These are phyloP conservation scores for Copromyces sp. DNA, from an alignment of 495 filamentous ascomycete genomes.

Conservation along the genomic window DNA sequence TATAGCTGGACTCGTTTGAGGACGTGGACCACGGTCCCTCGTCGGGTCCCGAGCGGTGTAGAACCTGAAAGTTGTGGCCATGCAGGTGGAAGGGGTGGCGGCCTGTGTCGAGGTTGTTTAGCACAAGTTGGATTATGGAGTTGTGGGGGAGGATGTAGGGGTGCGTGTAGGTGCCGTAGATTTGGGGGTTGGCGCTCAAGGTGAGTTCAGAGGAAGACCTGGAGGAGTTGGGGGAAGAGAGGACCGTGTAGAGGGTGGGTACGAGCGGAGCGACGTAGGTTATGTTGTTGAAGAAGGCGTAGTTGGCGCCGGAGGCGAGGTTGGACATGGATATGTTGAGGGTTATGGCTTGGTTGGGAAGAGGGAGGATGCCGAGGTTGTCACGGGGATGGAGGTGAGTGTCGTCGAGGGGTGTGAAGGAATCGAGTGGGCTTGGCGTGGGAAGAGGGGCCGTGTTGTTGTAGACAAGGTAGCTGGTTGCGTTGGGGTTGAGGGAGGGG, in stretches of 20 bases:
- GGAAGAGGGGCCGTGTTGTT: constrained; percentile 50
- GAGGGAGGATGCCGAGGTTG: constrained; percentile 40
- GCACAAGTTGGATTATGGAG: constrained; percentile 63
- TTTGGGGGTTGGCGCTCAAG: constrained; percentile 36
- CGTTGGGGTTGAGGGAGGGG: constrained; percentile 57
- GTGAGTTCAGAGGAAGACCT: constrained; percentile 10
- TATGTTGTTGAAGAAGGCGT: constrained; percentile 75
- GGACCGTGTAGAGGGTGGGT: constrained; percentile 66
- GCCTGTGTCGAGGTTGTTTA: constrained; percentile 69
- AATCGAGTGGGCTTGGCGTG: constrained; percentile 41
- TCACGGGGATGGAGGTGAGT: constrained; percentile 58
- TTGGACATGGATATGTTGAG: constrained; percentile 63
- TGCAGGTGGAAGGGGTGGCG: constrained; percentile 83
- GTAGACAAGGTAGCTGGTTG: constrained; percentile 73
- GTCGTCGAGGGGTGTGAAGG: constrained; percentile 63
- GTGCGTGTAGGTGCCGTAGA: constrained; percentile 71
- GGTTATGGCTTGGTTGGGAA: constrained; percentile 50
- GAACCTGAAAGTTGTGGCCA: constrained; percentile 70
- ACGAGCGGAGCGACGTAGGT: constrained; percentile 67
- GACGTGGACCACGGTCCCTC: constrained; percentile 35
- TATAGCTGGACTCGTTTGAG: constrained; percentile 33
- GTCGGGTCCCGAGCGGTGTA: constrained; percentile 34
- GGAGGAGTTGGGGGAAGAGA: constrained; percentile 52
- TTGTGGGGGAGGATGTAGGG: constrained; percentile 55
- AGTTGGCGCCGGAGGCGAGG: constrained; percentile 64